phyloP scores from a whole-genome alignment of 176 grass and related monocot species.

The Triticum dicoccoides region DNA sequence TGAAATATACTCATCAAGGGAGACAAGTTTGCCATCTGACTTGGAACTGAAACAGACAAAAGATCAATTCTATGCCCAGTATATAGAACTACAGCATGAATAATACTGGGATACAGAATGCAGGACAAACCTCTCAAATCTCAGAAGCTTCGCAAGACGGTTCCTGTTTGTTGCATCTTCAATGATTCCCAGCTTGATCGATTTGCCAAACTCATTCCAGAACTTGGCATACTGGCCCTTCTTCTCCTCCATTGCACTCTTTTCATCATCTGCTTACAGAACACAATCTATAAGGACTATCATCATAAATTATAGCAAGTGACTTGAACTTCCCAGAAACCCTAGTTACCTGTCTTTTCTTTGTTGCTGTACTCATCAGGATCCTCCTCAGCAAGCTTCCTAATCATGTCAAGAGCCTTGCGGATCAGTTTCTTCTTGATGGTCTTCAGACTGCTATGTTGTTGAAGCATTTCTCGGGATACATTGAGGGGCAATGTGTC shows the following conservation, averaged over 20 bases:
- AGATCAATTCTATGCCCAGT: constrained; percentile 22
- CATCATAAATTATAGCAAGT: not conserved
- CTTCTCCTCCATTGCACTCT: constrained; percentile 72
- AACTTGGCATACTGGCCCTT: constrained; percentile 91
- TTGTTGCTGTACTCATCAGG: constrained; percentile 92
- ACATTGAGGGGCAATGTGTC: constrained; percentile 96
- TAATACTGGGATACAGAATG: not conserved
- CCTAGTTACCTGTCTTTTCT: constrained; percentile 75
- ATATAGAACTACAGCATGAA: not conserved
- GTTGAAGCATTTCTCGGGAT: constrained; percentile 97
- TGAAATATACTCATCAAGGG: constrained; percentile 97
- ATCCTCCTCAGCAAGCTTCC: constrained; percentile 85
- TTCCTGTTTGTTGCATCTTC: constrained; percentile 99
- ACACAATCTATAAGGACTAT: not conserved
- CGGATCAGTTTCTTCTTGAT: constrained; percentile 98
- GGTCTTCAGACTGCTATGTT: constrained; percentile 90
- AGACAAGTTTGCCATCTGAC: constrained; percentile 92
- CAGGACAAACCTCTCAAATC: constrained; percentile 81
- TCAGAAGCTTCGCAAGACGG: constrained; percentile 89
- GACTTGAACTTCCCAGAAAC: not conserved
- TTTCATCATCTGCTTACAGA: constrained; percentile 59
- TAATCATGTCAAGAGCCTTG: constrained; percentile 98
- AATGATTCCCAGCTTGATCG: constrained; percentile 94
- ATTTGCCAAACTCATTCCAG: constrained; percentile 99
- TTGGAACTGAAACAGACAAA: constrained; percentile 65